Conservation (phyloP, 306 rosid species). For the Vigna unguiculata region DNA sequence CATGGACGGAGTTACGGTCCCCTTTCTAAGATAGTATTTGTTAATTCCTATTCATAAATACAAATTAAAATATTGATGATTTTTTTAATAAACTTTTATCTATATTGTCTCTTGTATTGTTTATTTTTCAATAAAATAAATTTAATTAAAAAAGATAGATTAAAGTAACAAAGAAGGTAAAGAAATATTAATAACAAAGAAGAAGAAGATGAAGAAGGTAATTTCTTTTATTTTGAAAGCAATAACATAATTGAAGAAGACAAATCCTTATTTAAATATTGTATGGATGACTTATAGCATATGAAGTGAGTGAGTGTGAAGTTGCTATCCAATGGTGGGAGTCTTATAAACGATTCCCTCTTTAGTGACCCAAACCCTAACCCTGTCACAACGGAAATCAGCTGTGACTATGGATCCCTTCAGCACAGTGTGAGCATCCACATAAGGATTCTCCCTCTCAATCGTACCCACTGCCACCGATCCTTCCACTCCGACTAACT, state of each 20-base stretch:
- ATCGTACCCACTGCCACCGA: slow-evolving; percentile 44
- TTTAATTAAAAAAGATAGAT: too few relatives aligned
- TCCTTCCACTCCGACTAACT: slow-evolving; percentile 52
- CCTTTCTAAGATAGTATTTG: too few relatives aligned
- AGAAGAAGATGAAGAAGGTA: too few relatives aligned
- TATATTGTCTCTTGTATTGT: too few relatives aligned
- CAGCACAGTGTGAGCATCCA: slow-evolving; percentile 36
- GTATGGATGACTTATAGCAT: neutral
- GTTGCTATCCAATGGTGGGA: slow-evolving; percentile 37
- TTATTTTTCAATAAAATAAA: too few relatives aligned
- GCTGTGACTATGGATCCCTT: neutral
- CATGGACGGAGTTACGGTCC: too few relatives aligned
- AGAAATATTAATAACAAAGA: too few relatives aligned
- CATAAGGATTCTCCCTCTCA: slow-evolving; percentile 55
- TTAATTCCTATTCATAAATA: too few relatives aligned
- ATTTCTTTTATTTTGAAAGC: too few relatives aligned
- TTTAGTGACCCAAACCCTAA: slow-evolving; percentile 52
- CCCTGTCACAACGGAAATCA: slow-evolving; percentile 53
- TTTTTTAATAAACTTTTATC: too few relatives aligned
- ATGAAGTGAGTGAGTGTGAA: neutral
- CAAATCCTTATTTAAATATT: slow-evolving; percentile 13
- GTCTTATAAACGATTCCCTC: slow-evolving; percentile 35
- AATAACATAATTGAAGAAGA: neutral
- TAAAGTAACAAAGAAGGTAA: too few relatives aligned
- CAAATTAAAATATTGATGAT: too few relatives aligned